A percentile compares a stretch with the other conserved stretches of the same genome.
phyloP scores from a whole-genome alignment of 2,329 filamentous ascomycete genomes.

The Hypoxylon sp. region DNA sequence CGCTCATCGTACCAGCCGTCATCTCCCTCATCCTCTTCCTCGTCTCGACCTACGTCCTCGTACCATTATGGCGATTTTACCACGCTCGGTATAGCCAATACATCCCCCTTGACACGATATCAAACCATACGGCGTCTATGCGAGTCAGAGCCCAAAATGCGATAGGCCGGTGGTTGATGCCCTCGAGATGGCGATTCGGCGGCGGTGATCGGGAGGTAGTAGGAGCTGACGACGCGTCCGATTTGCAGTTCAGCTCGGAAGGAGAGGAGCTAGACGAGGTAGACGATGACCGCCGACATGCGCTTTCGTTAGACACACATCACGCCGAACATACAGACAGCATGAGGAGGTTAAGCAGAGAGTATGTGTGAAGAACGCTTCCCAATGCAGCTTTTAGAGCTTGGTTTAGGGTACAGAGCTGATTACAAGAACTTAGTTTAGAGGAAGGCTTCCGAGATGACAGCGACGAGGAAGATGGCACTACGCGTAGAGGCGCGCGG shows the following conservation, averaged over 20 bases:
- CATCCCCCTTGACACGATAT: slow-evolving; percentile 74
- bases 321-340: slow-evolving; percentile 57
- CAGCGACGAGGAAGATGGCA: slow-evolving; percentile 69
- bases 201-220: slow-evolving; percentile 56
- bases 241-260: slow-evolving; percentile 69
- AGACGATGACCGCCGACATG: slow-evolving; percentile 60
- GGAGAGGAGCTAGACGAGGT: slow-evolving; percentile 76
- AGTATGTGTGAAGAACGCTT: slow-evolving; percentile 62
- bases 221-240: slow-evolving; percentile 54
- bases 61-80: slow-evolving; percentile 77
- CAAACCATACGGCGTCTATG: slow-evolving; percentile 66
- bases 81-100: slow-evolving; percentile 79
- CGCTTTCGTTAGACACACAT: slow-evolving; percentile 54
- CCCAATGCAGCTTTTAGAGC: neutral
- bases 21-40: slow-evolving; percentile 78
- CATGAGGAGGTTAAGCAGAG: slow-evolving; percentile 76
- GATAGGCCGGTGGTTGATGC: slow-evolving; percentile 56
- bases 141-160: slow-evolving; percentile 62
- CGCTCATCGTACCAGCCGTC: slow-evolving; percentile 75
- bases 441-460: slow-evolving; percentile 82
- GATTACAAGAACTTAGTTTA: slow-evolving; percentile 56
- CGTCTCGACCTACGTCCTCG: slow-evolving; percentile 70
- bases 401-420: slow-evolving; percentile 28
- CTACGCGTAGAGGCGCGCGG: slow-evolving; percentile 35
- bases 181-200: slow-evolving; percentile 62